These are phyloP conservation scores for Agrocybe chaxingu DNA, from an alignment of 768 basidiomycete species.

Conservation along the genomic window DNA sequence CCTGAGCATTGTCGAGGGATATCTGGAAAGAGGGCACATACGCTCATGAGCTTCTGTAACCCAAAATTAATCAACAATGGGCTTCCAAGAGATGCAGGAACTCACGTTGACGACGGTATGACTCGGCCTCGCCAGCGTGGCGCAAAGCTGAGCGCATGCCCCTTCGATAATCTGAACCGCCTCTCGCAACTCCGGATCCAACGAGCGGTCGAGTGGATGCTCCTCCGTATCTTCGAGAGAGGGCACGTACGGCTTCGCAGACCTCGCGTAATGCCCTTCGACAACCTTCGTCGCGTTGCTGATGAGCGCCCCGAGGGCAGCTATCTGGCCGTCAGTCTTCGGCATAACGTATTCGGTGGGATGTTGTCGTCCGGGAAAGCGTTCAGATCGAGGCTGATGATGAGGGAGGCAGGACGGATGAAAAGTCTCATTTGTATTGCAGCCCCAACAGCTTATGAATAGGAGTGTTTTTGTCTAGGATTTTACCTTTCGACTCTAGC, in stretches of 20 bases:
- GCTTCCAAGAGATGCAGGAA: neutral
- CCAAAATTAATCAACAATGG: neutral
- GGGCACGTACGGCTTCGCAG: constrained; percentile 24
- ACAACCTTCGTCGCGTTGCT: constrained; percentile 17
- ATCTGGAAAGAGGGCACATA: neutral
- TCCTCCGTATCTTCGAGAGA: constrained; percentile 27
- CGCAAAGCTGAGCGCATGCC: constrained; percentile 24
- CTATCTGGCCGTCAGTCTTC: constrained; percentile 4
- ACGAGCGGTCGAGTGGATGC: constrained; percentile 29
- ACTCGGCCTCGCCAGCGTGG: constrained; percentile 21
- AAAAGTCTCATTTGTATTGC: too few relatives aligned
- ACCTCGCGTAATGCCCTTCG: constrained; percentile 18
- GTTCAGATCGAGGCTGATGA: too few relatives aligned
- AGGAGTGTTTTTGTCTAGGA: too few relatives aligned
- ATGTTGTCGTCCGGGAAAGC: too few relatives aligned
- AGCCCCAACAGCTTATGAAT: too few relatives aligned
- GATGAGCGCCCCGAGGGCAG: constrained; percentile 15
- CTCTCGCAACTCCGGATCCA: constrained; percentile 8
- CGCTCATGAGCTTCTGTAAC: constrained; percentile 5
- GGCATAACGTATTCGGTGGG: too few relatives aligned
- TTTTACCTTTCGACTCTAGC: too few relatives aligned
- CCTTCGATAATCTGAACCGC: constrained; percentile 26
- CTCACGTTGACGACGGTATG: constrained; percentile 25
- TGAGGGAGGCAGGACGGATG: too few relatives aligned
- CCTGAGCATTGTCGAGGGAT: neutral